Evolutionary conservation across 2,329 filamentous ascomycete genomes (phyloP).

Genomic region (Myotisia sp.): DNA sequence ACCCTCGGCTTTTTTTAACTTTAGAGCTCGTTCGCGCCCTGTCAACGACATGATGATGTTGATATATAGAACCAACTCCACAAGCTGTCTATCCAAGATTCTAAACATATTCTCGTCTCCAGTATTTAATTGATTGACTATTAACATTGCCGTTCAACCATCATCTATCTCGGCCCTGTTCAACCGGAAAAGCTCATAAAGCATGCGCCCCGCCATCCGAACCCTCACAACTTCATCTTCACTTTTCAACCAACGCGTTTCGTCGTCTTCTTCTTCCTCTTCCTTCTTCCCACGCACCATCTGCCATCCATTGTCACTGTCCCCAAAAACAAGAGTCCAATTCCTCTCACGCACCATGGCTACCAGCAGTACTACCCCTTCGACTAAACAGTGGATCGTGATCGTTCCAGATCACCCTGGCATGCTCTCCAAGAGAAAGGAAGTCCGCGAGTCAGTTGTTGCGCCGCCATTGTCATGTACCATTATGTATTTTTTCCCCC

Average conservation of each 20-base stretch:
- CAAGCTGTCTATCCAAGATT: no score
- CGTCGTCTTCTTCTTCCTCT: not conserved
- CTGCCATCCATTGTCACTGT: not conserved
- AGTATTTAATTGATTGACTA: no score
- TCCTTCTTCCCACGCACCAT: not conserved
- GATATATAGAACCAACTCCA: no score
- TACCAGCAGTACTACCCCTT: constrained; percentile 1
- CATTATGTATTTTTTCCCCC: not conserved
- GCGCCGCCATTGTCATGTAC: constrained; percentile 1
- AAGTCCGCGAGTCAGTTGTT: constrained; percentile 24
- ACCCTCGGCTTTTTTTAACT: no score
- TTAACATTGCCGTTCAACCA: no score
- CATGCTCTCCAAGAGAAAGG: constrained; percentile 45
- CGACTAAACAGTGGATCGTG: constrained; percentile 47
- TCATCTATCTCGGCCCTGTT: no score
- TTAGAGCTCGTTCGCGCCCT: no score
- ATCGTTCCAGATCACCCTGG: constrained; percentile 54
- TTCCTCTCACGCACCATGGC: constrained; percentile 6
- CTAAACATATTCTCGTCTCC: no score
- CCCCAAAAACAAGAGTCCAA: not conserved
- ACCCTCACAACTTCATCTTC: not conserved
- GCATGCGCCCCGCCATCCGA: constrained; percentile 3
- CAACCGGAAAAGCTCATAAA: no score
- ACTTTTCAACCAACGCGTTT: not conserved
- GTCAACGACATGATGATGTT: no score